A percentile compares a stretch with the other conserved stretches of the same genome.
Conservation (phyloP, 257 asterid genomes). For the Parsonsia alboflavescens region DNA sequence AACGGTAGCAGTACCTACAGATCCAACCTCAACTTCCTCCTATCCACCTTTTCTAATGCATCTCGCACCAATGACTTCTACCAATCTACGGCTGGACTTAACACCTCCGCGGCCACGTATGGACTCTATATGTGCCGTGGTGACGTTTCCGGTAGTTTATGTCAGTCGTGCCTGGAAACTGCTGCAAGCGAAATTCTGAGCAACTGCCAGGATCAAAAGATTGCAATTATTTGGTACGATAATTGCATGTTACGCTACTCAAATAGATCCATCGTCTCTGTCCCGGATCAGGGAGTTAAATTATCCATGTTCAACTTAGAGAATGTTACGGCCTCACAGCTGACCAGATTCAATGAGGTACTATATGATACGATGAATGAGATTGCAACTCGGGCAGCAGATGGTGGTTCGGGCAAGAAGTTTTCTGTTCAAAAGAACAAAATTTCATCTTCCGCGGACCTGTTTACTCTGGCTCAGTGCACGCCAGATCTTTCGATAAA, state of each 20-base stretch:
- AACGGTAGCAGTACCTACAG: conserved; percentile 19
- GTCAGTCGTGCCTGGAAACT: conserved; percentile 22
- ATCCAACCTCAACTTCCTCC: conserved; percentile 29
- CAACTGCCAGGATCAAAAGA: conserved; percentile 18
- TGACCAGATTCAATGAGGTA: not conserved
- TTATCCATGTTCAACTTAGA: accelerated
- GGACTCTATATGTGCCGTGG: conserved; percentile 34
- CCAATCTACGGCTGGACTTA: conserved; percentile 19
- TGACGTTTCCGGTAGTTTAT: conserved; percentile 17
- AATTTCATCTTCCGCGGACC: not conserved
- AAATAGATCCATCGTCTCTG: not conserved
- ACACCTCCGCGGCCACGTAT: conserved; percentile 7
- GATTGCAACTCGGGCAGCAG: not conserved
- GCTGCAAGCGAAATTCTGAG: not conserved
- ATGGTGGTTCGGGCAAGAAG: conserved; percentile 2
- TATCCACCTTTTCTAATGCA: conserved; percentile 24
- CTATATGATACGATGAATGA: not conserved
- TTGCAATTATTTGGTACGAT: conserved; percentile 20
- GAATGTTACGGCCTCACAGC: not conserved
- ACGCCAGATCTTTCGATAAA: conserved; percentile 26
- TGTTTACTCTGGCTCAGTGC: conserved; percentile 22
- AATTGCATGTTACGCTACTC: conserved; percentile 28
- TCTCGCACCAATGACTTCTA: conserved; percentile 23
- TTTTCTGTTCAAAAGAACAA: conserved; percentile 13
- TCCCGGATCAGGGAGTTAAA: not conserved